These are phyloP conservation scores for Trematosphaeria pertusa DNA, from an alignment of 2,329 filamentous ascomycete genomes.

Conservation along the genomic window DNA sequence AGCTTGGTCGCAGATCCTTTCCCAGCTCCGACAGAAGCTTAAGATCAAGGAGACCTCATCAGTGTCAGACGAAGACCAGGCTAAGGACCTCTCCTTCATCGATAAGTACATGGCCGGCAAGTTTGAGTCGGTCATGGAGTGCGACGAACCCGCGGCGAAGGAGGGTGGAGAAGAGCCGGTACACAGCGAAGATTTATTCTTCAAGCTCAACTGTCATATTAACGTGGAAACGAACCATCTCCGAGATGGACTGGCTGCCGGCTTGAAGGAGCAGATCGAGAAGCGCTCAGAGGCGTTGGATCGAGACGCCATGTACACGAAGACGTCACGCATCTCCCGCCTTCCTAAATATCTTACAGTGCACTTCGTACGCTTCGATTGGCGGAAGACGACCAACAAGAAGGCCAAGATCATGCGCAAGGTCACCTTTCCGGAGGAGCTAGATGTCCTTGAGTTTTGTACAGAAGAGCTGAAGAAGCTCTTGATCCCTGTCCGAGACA, in stretches of 20 bases:
- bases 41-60: constrained; percentile 63
- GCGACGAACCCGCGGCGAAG: constrained; percentile 80
- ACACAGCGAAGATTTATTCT: constrained; percentile 75
- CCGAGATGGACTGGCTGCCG: constrained; percentile 83
- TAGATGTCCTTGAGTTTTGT: constrained; percentile 94
- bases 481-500: constrained; percentile 91
- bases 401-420: constrained; percentile 99
- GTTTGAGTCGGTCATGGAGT: constrained; percentile 79
- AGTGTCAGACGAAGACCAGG: constrained; percentile 42
- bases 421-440: constrained; percentile 91
- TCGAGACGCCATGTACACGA: constrained; percentile 84
- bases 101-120: constrained; percentile 89
- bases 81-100: constrained; percentile 71
- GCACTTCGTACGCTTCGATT: constrained; percentile 98
- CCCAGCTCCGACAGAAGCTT: constrained; percentile 80
- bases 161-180: constrained; percentile 76
- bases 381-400: constrained; percentile 93
- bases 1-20: constrained; percentile 94
- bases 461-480: constrained; percentile 85
- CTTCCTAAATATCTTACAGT: constrained; percentile 95
- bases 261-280: constrained; percentile 86
- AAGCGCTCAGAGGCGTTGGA: constrained; percentile 82
- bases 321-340: constrained; percentile 86
- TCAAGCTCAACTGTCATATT: constrained; percentile 97
- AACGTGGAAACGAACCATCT: constrained; percentile 86